Evolutionary conservation across 164 flowering plant species (phyloP), one percentile per base, ranked within the genome.

Genomic region (Nelumbo lutea): DNA sequence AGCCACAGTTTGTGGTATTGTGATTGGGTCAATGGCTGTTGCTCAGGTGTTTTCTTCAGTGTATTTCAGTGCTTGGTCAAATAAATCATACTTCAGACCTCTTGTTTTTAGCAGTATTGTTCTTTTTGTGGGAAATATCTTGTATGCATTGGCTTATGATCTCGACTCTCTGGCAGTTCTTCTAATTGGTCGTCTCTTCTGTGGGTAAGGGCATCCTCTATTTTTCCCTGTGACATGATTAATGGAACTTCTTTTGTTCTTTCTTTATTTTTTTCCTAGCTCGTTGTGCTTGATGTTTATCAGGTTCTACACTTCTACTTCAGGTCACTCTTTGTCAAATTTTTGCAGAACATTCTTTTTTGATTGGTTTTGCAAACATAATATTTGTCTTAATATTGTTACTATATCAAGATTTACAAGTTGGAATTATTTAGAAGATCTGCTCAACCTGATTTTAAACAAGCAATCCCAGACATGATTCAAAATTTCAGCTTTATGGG

Each of bases 61-160:
- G 15, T 85, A 85, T 76, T 85, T 83, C 56, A 85, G 89, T 70
- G 89, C 89, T 59, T 85, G 89, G 89, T 85, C 89, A 65, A 85
- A 85, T 73, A 85, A 73, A 70, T 85, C 89, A 44, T 85, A 85
- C 79, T 78, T 80, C 76, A 83, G 73, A 61, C 89, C 89, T 66
- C 89, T 85, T 53, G 61, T 85, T 3, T 83, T 85, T 72, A 85
- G 87, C 84, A 85, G 87, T 70, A 69, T 85, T 67, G 80, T 83
- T 78, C 89, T 85, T 70, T 51, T 82, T 38, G 40, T 78, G 42
- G 89, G 89, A 48, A 85, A 85, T 68, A 65, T 64, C 4, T 67
- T 85, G 61, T 85, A 85, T 73, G 87, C 87, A 7, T 79, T 85
- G 77, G 89, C 89, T 15, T 85, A 79, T 78, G 89, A 85, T 70